Base-by-base conservation (phyloP, 2,329 filamentous ascomycete species). In the Blastomyces emzantsi region DNA sequence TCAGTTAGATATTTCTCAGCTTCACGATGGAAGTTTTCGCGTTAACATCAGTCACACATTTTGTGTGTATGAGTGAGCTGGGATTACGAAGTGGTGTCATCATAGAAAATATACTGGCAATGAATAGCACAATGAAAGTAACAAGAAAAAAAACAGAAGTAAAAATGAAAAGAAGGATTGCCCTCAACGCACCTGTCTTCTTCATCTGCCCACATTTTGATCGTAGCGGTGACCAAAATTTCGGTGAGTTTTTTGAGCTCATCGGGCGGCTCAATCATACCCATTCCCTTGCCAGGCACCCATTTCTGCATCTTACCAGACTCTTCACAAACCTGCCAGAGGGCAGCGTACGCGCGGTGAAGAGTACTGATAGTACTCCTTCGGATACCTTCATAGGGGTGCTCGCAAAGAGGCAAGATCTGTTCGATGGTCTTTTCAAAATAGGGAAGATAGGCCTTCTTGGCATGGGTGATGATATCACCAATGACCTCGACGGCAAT, bases 31-130 rank as follows among this genome's bases (percentile, higher is more conserved):
- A 74, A 70, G 76, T 82, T 79, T 85, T 83, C 88, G 91, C 81
- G 79, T 95, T 94, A 87, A 87, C 90, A 91, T 89, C 91, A 96
- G 87, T 80, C 86, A 86, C 89, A 86, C 75, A 79, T 83, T 80
- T 84, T 80, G 80, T 84, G 90, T 87, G 88, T 97, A 89, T 90
- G 90, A 96, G 92, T 97, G 93, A 97, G 92, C 92, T 97, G 92
- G 92, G 93, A 93, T 93, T 92, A 92, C 90, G 90, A 87, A 85
- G 81, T 78, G 81, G 85, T 82, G 79, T 96, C 92, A 97, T 97
- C 92, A 91, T 87, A 72, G 78, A 74, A 66, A 63, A 51, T 57
- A 55, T 51, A 59, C 17, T 19, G 28, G 52, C n/a, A 22, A 45
- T n/a, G 75, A 73, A 65, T 63, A 52, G 60, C 60, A 43, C 65